Evolutionary conservation across 176 grass and related monocot species (phyloP), one percentile per base, ranked within the genome.

Genomic region (Musa acuminata): DNA sequence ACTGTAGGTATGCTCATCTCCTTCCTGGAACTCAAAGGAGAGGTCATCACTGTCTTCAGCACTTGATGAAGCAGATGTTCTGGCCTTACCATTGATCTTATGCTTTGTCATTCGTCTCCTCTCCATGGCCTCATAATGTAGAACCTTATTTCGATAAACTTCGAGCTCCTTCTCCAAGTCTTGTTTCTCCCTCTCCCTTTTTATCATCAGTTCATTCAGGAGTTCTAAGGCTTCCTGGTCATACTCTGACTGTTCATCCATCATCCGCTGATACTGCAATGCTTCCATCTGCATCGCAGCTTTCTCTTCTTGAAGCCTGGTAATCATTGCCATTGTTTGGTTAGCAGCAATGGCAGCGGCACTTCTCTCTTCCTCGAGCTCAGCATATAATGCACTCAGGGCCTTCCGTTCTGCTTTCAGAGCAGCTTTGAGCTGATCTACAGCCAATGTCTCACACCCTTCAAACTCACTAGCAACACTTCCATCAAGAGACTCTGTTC

Each of bases 321-420:
- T 99, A 81, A 99, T 99, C 96, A 95, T 99, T 69, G 96, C 96
- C 96, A 99, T 99, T 78, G 96, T 94, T 83, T 99, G 84, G 79
- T 94, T 92, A 13, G 96, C 86, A 65, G 91, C 84, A 67, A 99
- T 91, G 75, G 96, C 91, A 55, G 96, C 81, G 53, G 96, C 86
- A 52, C 71, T 95, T 83, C 91, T 87, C 84, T 99, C 96, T 78
- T 99, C 90, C 84, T 99, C 96, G 27, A 99, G 84, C 75, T 99
- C 96, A 57, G 80, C 68, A 73, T 95, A 99, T 67, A 95, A 77
- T 72, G 78, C 82, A 19, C 78, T 82, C 85, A 99, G 82, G 84
- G 90, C 84, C 53, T 82, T 85, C 24, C 74, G 84, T 12, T 89
- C 80, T 49, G 86, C 63, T 87, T 64, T 62, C 25, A 99, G 82